Evolutionary conservation across 2,329 filamentous ascomycete genomes (phyloP).

Genomic region (Penicillium sp.): DNA sequence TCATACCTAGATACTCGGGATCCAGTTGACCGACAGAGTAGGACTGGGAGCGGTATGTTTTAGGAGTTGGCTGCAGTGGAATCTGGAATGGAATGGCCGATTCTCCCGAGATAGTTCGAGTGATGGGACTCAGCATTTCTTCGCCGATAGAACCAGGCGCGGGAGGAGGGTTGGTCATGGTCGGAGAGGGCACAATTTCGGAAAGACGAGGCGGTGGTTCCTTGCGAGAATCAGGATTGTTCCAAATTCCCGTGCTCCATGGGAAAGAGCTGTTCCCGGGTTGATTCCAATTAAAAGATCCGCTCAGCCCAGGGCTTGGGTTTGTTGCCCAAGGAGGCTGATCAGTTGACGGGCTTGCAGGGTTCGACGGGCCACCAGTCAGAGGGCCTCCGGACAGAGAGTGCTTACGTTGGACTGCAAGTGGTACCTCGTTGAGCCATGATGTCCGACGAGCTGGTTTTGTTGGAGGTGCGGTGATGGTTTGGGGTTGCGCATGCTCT

Average conservation of each 20-base stretch:
- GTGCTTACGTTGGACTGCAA: constrained; percentile 66
- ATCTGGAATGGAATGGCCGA: constrained; percentile 75
- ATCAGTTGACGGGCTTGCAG: constrained; percentile 74
- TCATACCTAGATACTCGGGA: constrained; percentile 52
- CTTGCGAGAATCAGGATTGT: constrained; percentile 64
- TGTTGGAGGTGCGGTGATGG: constrained; percentile 48
- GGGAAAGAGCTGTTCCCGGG: constrained; percentile 54
- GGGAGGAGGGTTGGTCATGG: constrained; percentile 56
- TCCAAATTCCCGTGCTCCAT: constrained; percentile 84
- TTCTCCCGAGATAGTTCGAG: constrained; percentile 50
- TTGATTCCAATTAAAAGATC: constrained; percentile 45
- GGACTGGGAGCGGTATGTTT: constrained; percentile 91
- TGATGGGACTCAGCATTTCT: constrained; percentile 51
- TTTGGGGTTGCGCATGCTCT: constrained; percentile 60
- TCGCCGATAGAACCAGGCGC: constrained; percentile 52
- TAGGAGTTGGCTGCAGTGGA: constrained; percentile 83
- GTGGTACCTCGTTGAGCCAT: constrained; percentile 81
- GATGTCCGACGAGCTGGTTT: constrained; percentile 72
- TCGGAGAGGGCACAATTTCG: constrained; percentile 73
- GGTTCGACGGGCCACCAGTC: constrained; percentile 76
- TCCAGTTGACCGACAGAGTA: constrained; percentile 93
- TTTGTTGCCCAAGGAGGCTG: constrained; percentile 45
- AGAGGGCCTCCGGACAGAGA: constrained; percentile 74
- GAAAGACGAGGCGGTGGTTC: constrained; percentile 71
- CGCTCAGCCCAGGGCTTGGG: constrained; percentile 38